Conservation (phyloP, 139 green algal species). For the Limnomonas spitsbergensis region DNA sequence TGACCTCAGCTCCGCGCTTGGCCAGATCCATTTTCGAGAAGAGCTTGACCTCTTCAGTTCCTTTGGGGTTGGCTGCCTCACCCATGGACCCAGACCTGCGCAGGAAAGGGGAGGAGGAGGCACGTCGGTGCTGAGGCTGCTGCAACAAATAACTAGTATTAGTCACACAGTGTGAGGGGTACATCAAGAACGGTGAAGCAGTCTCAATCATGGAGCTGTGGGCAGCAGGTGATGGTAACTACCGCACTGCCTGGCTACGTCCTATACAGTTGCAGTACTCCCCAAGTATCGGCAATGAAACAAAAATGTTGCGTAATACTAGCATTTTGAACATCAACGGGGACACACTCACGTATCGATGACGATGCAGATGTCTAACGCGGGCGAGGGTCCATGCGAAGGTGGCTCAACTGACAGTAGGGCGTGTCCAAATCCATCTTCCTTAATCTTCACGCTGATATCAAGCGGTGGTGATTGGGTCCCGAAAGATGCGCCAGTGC, state of each 20-base stretch:
- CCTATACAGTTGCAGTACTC: background rate
- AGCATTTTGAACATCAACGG: background rate
- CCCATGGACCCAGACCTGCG: constrained; percentile 12
- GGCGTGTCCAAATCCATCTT: no score
- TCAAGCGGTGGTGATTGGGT: no score
- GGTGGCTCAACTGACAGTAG: constrained; percentile 7
- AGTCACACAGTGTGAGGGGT: background rate
- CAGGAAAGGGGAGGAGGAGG: no score
- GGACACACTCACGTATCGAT: constrained; percentile 2
- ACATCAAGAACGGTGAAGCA: no score
- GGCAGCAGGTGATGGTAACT: no score
- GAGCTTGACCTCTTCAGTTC: constrained; percentile 6
- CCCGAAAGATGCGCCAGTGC: no score
- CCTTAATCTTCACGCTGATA: no score
- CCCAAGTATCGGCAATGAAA: background rate
- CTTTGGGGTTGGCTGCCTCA: constrained; percentile 7
- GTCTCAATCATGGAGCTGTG: no score
- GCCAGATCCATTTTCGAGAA: constrained; percentile 13
- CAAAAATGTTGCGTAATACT: background rate
- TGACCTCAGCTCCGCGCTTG: constrained; percentile 9
- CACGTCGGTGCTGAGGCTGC: no score
- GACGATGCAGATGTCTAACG: constrained; percentile 9
- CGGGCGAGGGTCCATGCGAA: background rate
- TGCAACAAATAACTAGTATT: background rate
- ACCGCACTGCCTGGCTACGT: no score